Evolutionary conservation across 2,329 filamentous ascomycete species (phyloP), one percentile per base, ranked within the genome.

Genomic region (Diaporthe vaccinii): DNA sequence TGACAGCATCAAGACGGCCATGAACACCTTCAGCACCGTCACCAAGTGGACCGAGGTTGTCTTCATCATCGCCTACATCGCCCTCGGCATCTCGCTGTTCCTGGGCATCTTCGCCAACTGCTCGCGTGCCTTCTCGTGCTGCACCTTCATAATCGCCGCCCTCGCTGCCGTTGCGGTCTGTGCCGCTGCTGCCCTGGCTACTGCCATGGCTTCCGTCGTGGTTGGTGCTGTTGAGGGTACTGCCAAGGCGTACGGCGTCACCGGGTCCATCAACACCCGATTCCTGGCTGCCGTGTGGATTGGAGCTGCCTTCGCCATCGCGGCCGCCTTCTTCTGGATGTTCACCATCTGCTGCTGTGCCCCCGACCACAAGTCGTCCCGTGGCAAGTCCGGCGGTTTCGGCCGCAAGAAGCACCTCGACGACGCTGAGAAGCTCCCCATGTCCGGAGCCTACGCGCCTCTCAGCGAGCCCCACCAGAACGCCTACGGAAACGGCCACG

Each of bases 271-370:
- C 82, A 94, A 95, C 85, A 90, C 83, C 41, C 86, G 88, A 75
- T 96, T 94, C 86, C 91, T 97, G 73, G 89, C 89, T 49, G 86
- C 92, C 28, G 91, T 93, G 80, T 98, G 96, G 95, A 87, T 98
- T 76, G 93, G 92, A 58, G 93, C 93, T 53, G 94, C 91, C 39
- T 95, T 97, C 82, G 93, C 93, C 77, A 82, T 97, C 46, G 94
- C 84, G 57, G 93, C 93, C 10, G 91, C 91, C 78, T 85, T 98
- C 82, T 98, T 98, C 93, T 98, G 97, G 96, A 86, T 96, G 81
- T 91, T 97, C 84, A 95, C 92, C 84, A 90, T 94, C 81, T 98
- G 96, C 93, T 98, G 96, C 91, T 98, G 96, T 89, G 92, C 90
- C 74, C 85, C 86, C 79, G 94, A 95, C 78, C 84, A 82, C 79